Evolutionary conservation across 2,329 filamentous ascomycete genomes (phyloP).

Genomic region (Sporothrix pseudoabietina): DNA sequence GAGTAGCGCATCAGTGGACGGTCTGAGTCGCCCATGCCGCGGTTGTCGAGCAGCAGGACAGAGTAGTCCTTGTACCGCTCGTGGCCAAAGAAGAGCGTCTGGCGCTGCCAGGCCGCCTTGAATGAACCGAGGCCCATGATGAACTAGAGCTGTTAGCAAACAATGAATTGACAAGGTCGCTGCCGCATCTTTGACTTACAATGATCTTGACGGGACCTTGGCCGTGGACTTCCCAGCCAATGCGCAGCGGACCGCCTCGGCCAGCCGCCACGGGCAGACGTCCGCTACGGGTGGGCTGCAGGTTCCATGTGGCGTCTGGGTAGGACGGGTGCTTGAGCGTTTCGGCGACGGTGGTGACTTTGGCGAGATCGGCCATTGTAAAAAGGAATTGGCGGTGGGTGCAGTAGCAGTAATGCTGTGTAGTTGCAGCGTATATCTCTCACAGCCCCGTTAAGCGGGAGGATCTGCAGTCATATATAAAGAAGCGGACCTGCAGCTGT

Average conservation of each 20-base stretch:
- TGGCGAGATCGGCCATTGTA: slow-evolving; percentile 20
- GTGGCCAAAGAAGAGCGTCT: slow-evolving; percentile 81
- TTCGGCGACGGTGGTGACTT: slow-evolving; percentile 53
- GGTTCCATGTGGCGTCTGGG: slow-evolving; percentile 65
- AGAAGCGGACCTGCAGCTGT: no score
- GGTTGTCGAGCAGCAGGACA: slow-evolving; percentile 78
- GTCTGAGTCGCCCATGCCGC: slow-evolving; percentile 78
- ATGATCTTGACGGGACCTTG: slow-evolving; percentile 70
- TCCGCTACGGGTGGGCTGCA: slow-evolving; percentile 66
- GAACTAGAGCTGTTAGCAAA: slow-evolving; percentile 53
- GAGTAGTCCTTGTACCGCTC: slow-evolving; percentile 67
- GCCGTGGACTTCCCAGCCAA: slow-evolving; percentile 81
- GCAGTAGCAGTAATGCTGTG: not conserved
- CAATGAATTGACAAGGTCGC: not conserved
- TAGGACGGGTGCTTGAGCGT: slow-evolving; percentile 68
- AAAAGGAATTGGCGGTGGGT: not conserved
- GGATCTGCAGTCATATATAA: not conserved
- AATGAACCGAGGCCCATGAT: slow-evolving; percentile 77
- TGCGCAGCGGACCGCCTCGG: slow-evolving; percentile 73
- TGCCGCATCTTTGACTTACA: slow-evolving; percentile 51
- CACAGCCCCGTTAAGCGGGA: not conserved
- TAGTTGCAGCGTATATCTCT: not conserved
- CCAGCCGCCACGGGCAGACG: slow-evolving; percentile 65
- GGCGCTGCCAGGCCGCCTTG: slow-evolving; percentile 74
- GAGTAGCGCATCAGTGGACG: slow-evolving; percentile 78